Conservation (phyloP, 768 basidiomycete species). For the Tulasnella sp. region DNA sequence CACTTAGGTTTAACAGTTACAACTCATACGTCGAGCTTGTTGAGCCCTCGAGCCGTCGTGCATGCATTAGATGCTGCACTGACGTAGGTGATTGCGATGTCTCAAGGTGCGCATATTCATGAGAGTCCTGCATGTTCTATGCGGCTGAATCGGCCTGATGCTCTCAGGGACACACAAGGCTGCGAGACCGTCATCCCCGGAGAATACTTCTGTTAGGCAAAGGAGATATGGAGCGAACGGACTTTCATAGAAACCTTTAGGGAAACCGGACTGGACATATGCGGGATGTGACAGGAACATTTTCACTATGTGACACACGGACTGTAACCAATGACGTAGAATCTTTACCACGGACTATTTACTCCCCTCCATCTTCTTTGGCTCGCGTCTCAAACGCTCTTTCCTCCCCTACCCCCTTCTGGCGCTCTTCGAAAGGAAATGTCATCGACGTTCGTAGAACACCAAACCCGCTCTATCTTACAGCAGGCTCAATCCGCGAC, state of each 20-base stretch:
- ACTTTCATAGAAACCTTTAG: neutral
- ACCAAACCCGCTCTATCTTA: slow-evolving; percentile 21
- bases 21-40: slow-evolving; percentile 25
- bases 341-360: neutral
- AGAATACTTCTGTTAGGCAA: slow-evolving; percentile 23
- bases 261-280: neutral
- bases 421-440: neutral
- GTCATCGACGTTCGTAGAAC: slow-evolving; percentile 10
- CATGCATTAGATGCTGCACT: slow-evolving; percentile 27
- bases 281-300: neutral
- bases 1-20: neutral
- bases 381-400: neutral
- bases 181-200: slow-evolving; percentile 25
- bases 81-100: slow-evolving; percentile 23
- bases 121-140: neutral
- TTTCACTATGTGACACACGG: neutral
- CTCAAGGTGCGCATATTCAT: slow-evolving; percentile 6
- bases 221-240: neutral
- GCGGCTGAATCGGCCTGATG: neutral
- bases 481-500: neutral
- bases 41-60: slow-evolving; percentile 14
- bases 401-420: neutral
- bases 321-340: slow-evolving; percentile 3
- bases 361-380: neutral
- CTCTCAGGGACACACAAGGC: slow-evolving; percentile 20